Base-by-base conservation (phyloP, 371 early-diverging fungal genomes). In the Rhizomucor pusillus region DNA sequence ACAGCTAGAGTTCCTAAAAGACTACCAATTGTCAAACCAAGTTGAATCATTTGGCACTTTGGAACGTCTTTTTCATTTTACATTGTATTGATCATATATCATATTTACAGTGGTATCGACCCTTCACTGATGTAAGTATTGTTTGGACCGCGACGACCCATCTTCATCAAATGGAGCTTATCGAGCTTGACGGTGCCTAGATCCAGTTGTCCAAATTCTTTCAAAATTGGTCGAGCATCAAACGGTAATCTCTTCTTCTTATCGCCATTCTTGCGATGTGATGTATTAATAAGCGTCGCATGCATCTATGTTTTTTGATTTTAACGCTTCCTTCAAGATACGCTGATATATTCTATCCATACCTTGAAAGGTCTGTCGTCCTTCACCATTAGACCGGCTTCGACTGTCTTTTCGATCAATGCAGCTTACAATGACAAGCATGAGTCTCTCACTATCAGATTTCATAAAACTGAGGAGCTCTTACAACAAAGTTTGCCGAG, bases 311-410 rank as follows among this genome's bases (percentile, higher is more conserved):
- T 35, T 33, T 29, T 29, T 29, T 45, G 36, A 41, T 14, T 40
- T 3, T 20, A 11, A 35, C 2, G 9, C 24, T 48, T 48, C 29
- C 33, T n/a, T 11, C 34, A 22, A 5, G 2, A 5, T 33, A 12
- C 3, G 14, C 7, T 29, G 7, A 14, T 19, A 2, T 43, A 33
- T n/a, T 50, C 13, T 11, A 3, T 10, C 40, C 16, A 52, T 57
- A 64, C 71, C 64, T 71, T 71, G 20, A 67, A 51, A 0, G 66
- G 68, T 41, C 72, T 54, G n/a, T 63, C 49, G 36, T 71, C 72
- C n/a, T 49, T 44, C 10, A 58, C 43, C 57, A 71, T 60, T 18
- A 65, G 51, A 0, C 63, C 66, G 29, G 48, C 63, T 16, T 60
- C 43, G 3, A 63, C 22, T 61, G 67, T 62, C 20, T 65, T 63